Evolutionary conservation across 352 stramenopile species (phyloP).

Genomic region (Phytophthora kernoviae): DNA sequence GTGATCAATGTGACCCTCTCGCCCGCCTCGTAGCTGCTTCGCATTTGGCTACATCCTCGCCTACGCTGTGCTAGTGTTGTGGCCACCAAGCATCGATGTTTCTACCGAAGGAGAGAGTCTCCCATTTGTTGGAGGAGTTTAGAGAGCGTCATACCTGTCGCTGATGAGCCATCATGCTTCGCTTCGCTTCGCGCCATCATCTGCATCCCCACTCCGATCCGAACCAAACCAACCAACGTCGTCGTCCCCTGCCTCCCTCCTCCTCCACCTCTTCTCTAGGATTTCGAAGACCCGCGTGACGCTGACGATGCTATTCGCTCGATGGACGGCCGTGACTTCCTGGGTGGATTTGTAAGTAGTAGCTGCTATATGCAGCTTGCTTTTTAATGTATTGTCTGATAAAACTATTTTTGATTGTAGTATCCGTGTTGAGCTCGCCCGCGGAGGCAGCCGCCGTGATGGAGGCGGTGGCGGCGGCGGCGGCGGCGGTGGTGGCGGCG

Average conservation of each 20-base stretch:
- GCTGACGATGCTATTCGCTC: conserved; percentile 86
- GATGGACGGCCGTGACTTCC: conserved; percentile 87
- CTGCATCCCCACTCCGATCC: conserved; percentile 27
- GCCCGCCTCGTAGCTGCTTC: conserved; percentile 5
- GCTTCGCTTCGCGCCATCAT: conserved; percentile 15
- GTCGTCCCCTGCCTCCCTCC: conserved; percentile 52
- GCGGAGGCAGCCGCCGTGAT: conserved; percentile 69
- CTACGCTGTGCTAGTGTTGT: no score
- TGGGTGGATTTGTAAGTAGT: conserved; percentile 73
- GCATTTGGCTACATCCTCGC: no score
- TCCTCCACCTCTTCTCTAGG: conserved; percentile 72
- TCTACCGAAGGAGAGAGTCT: background rate
- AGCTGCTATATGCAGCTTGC: background rate
- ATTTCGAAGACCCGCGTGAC: conserved; percentile 90
- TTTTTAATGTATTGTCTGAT: conserved; percentile 6
- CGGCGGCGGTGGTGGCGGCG: conserved; percentile 25
- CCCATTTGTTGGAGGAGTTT: conserved; percentile 18
- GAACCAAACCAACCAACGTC: conserved; percentile 50
- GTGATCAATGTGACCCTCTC: conserved; percentile 9
- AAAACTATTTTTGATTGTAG: conserved; percentile 28
- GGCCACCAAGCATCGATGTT: no score
- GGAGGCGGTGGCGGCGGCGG: conserved; percentile 42
- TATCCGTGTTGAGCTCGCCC: conserved; percentile 83
- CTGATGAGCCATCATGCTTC: conserved; percentile 45
- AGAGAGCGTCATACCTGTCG: conserved; percentile 9